These are phyloP conservation scores for Teunomyces funiuensis DNA, from an alignment of 805 yeast genomes.

Conservation along the genomic window DNA sequence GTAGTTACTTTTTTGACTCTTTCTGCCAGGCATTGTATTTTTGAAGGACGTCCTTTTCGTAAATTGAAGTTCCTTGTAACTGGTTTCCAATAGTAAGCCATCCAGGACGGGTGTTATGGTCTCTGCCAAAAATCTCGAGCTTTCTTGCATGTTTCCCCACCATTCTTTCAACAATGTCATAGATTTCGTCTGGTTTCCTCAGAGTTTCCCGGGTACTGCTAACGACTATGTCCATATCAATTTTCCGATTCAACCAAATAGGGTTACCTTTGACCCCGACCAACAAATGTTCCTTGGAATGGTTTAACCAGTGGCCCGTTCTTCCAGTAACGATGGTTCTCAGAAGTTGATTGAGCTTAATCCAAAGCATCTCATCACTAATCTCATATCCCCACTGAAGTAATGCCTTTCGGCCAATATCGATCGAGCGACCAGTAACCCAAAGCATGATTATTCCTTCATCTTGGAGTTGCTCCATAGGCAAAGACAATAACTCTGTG, in stretches of 20 bases:
- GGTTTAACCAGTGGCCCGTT: conserved; percentile 97
- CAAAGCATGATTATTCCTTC: conserved; percentile 84
- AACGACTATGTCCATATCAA: conserved; percentile 77
- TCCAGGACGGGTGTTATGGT: conserved; percentile 82
- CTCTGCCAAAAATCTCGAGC: conserved; percentile 86
- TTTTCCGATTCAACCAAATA: conserved; percentile 59
- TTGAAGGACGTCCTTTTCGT: conserved; percentile 55
- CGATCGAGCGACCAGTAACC: conserved; percentile 96
- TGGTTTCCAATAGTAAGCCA: conserved; percentile 89
- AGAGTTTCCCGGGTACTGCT: conserved; percentile 86
- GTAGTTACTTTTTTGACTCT: neutral
- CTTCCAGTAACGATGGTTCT: conserved; percentile 93
- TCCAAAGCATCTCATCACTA: conserved; percentile 84
- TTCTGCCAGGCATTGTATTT: conserved; percentile 31
- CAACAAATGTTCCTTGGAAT: conserved; percentile 85
- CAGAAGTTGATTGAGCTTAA: conserved; percentile 82
- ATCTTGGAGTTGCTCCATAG: conserved; percentile 68
- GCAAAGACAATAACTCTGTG: conserved; percentile 64
- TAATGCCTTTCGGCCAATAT: conserved; percentile 77
- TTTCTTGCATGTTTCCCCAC: conserved; percentile 79
- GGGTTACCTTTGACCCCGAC: conserved; percentile 86
- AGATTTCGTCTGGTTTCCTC: conserved; percentile 87
- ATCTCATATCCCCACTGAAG: conserved; percentile 79
- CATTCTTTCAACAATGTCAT: conserved; percentile 79
- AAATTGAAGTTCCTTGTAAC: conserved; percentile 55